Evolutionary conservation across 1,139 yeast species (phyloP).

Genomic region (Kluyveromyces marxianus): DNA sequence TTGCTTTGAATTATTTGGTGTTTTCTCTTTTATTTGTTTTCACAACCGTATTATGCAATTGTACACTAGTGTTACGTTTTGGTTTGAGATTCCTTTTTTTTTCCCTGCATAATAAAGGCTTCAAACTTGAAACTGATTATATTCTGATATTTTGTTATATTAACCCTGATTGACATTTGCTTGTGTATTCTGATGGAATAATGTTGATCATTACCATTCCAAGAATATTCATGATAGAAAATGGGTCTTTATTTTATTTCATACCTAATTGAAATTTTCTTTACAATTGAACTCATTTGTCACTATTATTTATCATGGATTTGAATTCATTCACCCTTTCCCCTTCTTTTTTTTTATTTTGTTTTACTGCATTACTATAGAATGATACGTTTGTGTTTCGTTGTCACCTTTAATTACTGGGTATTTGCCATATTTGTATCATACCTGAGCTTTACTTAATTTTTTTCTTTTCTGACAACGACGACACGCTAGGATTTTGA

Average conservation of each 20-base stretch:
- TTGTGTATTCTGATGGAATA: constrained; percentile 6
- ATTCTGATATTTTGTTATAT: not conserved
- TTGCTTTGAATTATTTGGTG: constrained; percentile 14
- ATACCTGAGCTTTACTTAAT: not conserved
- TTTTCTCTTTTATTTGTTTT: constrained; percentile 13
- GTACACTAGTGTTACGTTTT: constrained; percentile 14
- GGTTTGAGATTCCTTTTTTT: constrained; percentile 1
- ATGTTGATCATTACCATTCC: constrained; percentile 7
- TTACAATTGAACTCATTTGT: not conserved
- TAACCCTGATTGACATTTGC: constrained; percentile 3
- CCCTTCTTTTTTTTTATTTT: not conserved
- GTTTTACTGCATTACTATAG: constrained; percentile 1
- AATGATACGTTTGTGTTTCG: not conserved
- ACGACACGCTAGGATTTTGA: not conserved
- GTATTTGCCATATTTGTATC: not conserved
- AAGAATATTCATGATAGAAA: constrained; percentile 7
- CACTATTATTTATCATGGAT: constrained; percentile 2
- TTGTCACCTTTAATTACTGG: not conserved
- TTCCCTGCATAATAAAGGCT: not conserved
- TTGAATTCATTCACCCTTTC: constrained; percentile 3
- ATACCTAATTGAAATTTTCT: not conserved
- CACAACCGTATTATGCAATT: constrained; percentile 21
- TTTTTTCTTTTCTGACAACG: not conserved
- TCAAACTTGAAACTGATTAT: constrained; percentile 1
- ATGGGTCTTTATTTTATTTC: constrained; percentile 3